Conservation (phyloP, 148 eudicot genomes). For the Silene latifolia region DNA sequence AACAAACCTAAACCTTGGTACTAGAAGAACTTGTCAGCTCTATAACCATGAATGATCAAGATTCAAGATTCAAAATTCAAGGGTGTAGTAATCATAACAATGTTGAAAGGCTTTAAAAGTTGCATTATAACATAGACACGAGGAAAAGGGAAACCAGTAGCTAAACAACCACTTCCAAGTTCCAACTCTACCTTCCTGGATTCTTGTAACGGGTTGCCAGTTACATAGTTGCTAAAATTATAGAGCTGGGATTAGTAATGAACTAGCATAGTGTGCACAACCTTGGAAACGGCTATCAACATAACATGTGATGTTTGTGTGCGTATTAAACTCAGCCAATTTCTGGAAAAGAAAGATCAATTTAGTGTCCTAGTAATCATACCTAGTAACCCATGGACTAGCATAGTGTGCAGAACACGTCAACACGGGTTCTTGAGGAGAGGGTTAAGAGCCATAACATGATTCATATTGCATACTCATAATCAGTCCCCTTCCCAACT, state of each 20-base stretch:
- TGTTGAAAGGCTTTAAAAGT: too few relatives aligned
- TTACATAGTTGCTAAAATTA: neutral
- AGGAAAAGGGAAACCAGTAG: neutral
- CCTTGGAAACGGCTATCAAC: too few relatives aligned
- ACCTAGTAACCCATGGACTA: too few relatives aligned
- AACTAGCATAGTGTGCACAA: neutral
- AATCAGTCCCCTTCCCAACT: too few relatives aligned
- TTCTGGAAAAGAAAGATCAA: too few relatives aligned
- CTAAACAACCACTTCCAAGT: neutral
- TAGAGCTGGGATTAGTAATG: neutral
- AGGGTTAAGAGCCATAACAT: neutral
- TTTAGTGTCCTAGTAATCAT: too few relatives aligned
- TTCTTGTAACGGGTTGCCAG: neutral
- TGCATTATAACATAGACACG: neutral
- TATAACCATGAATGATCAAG: neutral
- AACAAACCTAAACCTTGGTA: too few relatives aligned
- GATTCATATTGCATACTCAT: neutral
- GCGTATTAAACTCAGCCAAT: neutral
- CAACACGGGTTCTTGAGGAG: neutral
- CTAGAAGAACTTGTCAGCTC: too few relatives aligned
- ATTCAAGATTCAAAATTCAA: too few relatives aligned
- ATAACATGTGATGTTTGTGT: too few relatives aligned
- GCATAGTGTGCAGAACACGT: too few relatives aligned
- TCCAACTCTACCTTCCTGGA: neutral
- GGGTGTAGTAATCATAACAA: neutral